Conservation (phyloP, 331 rosid genomes). For the Rhamnella rubrinervis region DNA sequence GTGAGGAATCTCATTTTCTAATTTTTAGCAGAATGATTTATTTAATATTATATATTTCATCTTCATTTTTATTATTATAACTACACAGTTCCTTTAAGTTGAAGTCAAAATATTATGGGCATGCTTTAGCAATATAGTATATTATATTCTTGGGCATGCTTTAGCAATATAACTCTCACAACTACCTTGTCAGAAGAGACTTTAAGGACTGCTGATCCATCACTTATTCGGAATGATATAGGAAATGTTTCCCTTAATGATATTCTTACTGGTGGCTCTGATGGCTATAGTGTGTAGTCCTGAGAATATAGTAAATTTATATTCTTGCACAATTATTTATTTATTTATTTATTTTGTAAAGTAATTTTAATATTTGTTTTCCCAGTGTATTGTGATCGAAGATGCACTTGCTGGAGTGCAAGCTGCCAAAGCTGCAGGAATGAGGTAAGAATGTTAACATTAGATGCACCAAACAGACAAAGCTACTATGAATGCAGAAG, state of each 20-base stretch:
- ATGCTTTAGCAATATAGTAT: neutral
- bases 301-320: slow-evolving; percentile 34
- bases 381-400: slow-evolving; percentile 91
- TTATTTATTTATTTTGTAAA: slow-evolving; percentile 10
- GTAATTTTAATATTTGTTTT: slow-evolving; percentile 16
- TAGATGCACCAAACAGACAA: no score
- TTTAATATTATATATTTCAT: neutral
- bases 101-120: neutral
- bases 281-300: slow-evolving; percentile 79
- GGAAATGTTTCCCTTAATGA: slow-evolving; percentile 81
- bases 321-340: neutral
- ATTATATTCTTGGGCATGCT: no score
- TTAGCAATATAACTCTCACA: slow-evolving; percentile 82
- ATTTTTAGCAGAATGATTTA: neutral
- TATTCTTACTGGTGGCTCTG: slow-evolving; percentile 77
- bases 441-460: slow-evolving; percentile 55
- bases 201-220: slow-evolving; percentile 63
- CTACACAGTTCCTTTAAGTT: neutral
- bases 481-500: neutral
- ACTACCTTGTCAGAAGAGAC: slow-evolving; percentile 78
- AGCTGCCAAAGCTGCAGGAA: slow-evolving; percentile 93
- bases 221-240: slow-evolving; percentile 73
- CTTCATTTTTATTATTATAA: neutral
- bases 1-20: neutral
- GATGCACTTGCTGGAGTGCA: slow-evolving; percentile 96